phyloP scores from a whole-genome alignment of 2,329 filamentous ascomycete species.

The Diaporthe batatas region DNA sequence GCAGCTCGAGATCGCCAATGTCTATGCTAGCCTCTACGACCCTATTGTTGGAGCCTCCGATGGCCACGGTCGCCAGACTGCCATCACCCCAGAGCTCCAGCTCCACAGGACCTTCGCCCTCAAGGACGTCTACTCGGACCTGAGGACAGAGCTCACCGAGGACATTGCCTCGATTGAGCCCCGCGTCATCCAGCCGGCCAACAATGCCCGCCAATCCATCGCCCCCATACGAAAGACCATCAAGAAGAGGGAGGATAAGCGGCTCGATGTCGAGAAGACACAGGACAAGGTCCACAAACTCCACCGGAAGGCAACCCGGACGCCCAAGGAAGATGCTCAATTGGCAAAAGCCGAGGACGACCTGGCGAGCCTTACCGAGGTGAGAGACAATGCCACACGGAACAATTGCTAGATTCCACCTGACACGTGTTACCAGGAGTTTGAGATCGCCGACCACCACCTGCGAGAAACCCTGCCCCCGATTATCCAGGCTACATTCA shows the following conservation, averaged over 20 bases:
- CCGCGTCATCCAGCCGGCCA: constrained; percentile 77
- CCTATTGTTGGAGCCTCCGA: constrained; percentile 78
- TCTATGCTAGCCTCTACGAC: constrained; percentile 81
- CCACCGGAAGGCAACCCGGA: constrained; percentile 77
- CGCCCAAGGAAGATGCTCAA: constrained; percentile 78
- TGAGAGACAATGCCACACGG: constrained; percentile 50
- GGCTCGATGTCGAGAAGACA: constrained; percentile 84
- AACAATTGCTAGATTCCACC: constrained; percentile 22
- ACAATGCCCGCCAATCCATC: constrained; percentile 76
- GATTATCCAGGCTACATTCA: constrained; percentile 78
- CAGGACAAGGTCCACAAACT: constrained; percentile 78
- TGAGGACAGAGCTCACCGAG: constrained; percentile 78
- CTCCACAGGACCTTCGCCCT: constrained; percentile 75
- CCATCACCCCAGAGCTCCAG: constrained; percentile 71
- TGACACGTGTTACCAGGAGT: constrained; percentile 65
- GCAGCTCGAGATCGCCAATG: constrained; percentile 75
- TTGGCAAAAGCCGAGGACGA: constrained; percentile 81
- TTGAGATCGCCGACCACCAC: constrained; percentile 80
- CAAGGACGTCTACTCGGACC: constrained; percentile 76
- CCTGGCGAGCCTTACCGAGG: constrained; percentile 73
- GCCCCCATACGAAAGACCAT: constrained; percentile 84
- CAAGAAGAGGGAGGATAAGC: constrained; percentile 86
- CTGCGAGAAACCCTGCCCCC: constrained; percentile 79
- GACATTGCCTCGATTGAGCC: constrained; percentile 80
- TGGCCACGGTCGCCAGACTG: constrained; percentile 66